Conservation (phyloP, 2,329 filamentous ascomycete species). For the Metarhizium album region DNA sequence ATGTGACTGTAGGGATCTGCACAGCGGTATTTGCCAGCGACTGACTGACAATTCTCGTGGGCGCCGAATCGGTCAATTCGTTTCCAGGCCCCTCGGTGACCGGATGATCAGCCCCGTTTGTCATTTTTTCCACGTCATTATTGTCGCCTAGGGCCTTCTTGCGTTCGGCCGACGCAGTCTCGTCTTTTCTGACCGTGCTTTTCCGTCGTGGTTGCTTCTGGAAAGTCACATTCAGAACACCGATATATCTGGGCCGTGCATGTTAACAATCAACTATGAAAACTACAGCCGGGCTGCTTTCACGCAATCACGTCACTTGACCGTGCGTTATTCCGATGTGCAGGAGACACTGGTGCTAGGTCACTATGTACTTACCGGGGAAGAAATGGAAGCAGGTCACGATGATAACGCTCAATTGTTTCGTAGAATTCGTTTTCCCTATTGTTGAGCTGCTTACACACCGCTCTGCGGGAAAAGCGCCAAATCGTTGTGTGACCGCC, state of each 20-base stretch:
- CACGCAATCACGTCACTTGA: not conserved
- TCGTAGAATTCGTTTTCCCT: conserved; percentile 99
- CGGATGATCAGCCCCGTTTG: conserved; percentile 4
- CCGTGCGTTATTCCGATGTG: not conserved
- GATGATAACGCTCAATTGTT: conserved; percentile 82
- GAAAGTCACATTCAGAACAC: conserved; percentile 91
- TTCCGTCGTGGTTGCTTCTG: conserved; percentile 67
- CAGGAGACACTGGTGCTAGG: not conserved
- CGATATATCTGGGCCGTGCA: conserved; percentile 63
- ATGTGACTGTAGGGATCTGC: conserved; percentile 78
- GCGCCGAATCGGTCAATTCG: conserved; percentile 10
- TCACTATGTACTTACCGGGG: conserved; percentile 53
- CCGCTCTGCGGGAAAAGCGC: conserved; percentile 86
- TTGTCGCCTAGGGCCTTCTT: conserved; percentile 24
- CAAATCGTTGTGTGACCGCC: conserved; percentile 94
- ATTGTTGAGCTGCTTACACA: conserved; percentile 97
- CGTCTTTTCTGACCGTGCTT: conserved; percentile 42
- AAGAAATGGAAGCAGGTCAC: conserved; percentile 79
- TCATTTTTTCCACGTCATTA: not conserved
- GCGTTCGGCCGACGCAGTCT: conserved; percentile 24
- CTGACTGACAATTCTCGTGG: conserved; percentile 50
- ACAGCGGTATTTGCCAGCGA: conserved; percentile 57
- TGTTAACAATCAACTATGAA: not conserved
- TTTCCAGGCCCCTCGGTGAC: conserved; percentile 6
- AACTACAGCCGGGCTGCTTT: not conserved